Evolutionary conservation across 495 filamentous ascomycete species (phyloP), one percentile per base, ranked within the genome.

Genomic region (Lophiostoma macrostomum): DNA sequence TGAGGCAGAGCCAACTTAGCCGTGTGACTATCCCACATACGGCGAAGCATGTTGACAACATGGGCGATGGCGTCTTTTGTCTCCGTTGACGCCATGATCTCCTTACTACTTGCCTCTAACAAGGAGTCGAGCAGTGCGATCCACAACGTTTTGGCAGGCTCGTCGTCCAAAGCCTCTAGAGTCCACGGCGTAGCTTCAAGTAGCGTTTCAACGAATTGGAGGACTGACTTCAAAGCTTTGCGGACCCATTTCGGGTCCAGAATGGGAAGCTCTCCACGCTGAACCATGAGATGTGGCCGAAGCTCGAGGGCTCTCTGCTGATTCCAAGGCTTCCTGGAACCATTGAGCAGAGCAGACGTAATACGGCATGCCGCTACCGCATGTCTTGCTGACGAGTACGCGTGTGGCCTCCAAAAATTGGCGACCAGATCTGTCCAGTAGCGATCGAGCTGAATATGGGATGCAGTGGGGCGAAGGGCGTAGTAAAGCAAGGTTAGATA

Each of bases 161-260:
- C 73, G 13, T 78, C 71, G 3, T 74, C 67, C 5, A 37, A 32
- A 7, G 67, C 54, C 14, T 68, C 65, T 2, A 77, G 56, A 12
- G 74, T 70, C 69, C 79, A 79, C 16, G 80, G 77, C 0, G 79
- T 76, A 24, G 71, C 69, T 27, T 74, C 72, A 4, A 95, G 67
- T 5, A 90, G 72, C 2, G 75, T 76, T 43, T 85, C 81, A 18
- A 95, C 74, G 2, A 85, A 72, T 5, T 67, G 68, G 38, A 95
- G 71, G 1, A 96, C 74, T 20, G 67, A 71, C 0, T 65, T 56
- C 5, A 83, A 71, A 56, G 84, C 85, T 44, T 78, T 82, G 52
- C 91, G 81, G n/a, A 94, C 71, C 93, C 93, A 98, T 73, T 84
- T 87, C 7, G 86, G 74, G 65, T 96, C 88, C 11, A 96, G 67